A percentile compares a stretch with the other conserved stretches of the same genome.
phyloP scores from a whole-genome alignment of 768 basidiomycete genomes.

The Russula vinacea region DNA sequence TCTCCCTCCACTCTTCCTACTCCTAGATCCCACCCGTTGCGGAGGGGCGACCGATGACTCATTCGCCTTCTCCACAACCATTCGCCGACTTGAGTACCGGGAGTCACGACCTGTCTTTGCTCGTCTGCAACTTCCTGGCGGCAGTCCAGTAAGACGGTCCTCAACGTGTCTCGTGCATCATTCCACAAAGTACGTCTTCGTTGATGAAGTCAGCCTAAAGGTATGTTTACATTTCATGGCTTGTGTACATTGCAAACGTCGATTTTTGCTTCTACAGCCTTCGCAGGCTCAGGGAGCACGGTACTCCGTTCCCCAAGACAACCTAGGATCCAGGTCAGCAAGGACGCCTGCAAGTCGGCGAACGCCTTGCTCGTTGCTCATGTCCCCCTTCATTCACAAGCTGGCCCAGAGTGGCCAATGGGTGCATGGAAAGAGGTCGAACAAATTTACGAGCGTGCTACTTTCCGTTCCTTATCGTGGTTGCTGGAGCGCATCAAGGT shows the following conservation, averaged over 20 bases:
- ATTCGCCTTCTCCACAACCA: constrained; percentile 82
- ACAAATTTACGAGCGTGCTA: constrained; percentile 77
- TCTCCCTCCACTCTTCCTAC: constrained; percentile 67
- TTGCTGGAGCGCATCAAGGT: constrained; percentile 78
- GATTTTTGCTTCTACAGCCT: constrained; percentile 6
- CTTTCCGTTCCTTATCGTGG: constrained; percentile 83
- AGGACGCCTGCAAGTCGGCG: constrained; percentile 69
- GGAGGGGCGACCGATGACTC: constrained; percentile 73
- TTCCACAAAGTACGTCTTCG: constrained; percentile 66
- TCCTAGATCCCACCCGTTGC: constrained; percentile 81
- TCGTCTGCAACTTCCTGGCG: constrained; percentile 73
- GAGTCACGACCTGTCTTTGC: constrained; percentile 76
- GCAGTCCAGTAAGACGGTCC: constrained; percentile 53
- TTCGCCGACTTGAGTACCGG: constrained; percentile 73
- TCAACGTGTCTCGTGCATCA: constrained; percentile 51
- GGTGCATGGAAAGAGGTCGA: constrained; percentile 78
- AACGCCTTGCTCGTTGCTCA: constrained; percentile 74
- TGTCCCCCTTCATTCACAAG: constrained; percentile 67
- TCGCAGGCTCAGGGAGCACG: constrained; percentile 48
- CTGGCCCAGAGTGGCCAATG: constrained; percentile 75
- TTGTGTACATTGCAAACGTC: background rate
- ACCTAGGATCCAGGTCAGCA: constrained; percentile 51
- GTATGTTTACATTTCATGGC: constrained; percentile 40
- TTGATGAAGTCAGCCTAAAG: constrained; percentile 48
- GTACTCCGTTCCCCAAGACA: constrained; percentile 60